Conservation (phyloP, 2,329 filamentous ascomycete species). For the Chalara sp. region DNA sequence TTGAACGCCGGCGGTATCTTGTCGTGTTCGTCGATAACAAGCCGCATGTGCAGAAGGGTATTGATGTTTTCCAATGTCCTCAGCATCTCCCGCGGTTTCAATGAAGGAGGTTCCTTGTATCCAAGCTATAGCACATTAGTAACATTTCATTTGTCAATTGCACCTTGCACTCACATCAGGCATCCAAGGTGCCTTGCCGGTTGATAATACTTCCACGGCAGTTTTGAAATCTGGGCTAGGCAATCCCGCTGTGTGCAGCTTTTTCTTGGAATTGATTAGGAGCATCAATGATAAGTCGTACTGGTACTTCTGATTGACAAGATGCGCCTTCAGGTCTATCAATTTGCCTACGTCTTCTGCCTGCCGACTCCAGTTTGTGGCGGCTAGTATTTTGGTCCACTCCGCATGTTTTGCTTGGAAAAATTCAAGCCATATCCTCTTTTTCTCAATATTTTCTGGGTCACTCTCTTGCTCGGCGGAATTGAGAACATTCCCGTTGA, state of each 20-base stretch:
- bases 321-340: constrained; percentile 77
- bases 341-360: constrained; percentile 74
- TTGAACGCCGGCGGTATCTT: constrained; percentile 67
- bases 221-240: constrained; percentile 89
- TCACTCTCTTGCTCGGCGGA: constrained; percentile 47
- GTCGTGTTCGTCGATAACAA: constrained; percentile 81
- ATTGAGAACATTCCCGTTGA: constrained; percentile 44
- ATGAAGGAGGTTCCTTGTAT: constrained; percentile 66
- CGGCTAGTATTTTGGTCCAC: constrained; percentile 88
- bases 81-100: constrained; percentile 66
- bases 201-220: constrained; percentile 77
- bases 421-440: constrained; percentile 67
- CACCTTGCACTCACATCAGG: constrained; percentile 55
- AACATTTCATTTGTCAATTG: not conserved
- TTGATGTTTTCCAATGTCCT: constrained; percentile 76
- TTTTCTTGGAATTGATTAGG: constrained; percentile 66
- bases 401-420: constrained; percentile 73
- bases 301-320: constrained; percentile 53
- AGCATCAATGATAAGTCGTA: constrained; percentile 56
- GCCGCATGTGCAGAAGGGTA: constrained; percentile 70
- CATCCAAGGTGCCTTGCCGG: constrained; percentile 70
- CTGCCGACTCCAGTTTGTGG: constrained; percentile 83
- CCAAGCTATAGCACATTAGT: constrained; percentile 47
- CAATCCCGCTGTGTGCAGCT: constrained; percentile 65
- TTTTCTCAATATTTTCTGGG: constrained; percentile 66